Evolutionary conservation across 768 basidiomycete species (phyloP).

Genomic region (Leccinum boreale): DNA sequence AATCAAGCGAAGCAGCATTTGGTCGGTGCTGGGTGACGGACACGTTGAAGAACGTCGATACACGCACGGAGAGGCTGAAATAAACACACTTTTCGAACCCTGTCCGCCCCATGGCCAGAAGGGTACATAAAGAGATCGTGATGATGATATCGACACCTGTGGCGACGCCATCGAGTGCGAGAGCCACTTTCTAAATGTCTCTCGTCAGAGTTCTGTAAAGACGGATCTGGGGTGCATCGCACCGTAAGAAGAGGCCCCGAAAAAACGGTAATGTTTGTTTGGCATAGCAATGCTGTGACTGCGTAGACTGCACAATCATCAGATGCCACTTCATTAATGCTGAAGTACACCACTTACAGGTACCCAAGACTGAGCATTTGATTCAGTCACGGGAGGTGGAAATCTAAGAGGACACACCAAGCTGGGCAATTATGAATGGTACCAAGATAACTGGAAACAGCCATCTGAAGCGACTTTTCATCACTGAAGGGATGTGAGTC

Average conservation of each 20-base stretch:
- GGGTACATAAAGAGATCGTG: conserved; percentile 20
- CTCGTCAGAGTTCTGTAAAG: conserved; percentile 1
- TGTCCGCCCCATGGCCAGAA: conserved; percentile 24
- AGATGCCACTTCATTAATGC: neutral
- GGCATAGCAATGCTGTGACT: conserved; percentile 8
- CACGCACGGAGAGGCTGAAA: neutral
- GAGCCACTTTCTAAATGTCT: conserved; percentile 11
- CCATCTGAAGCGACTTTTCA: conserved; percentile 16
- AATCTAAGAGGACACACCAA: conserved; percentile 6
- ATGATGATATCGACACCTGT: conserved; percentile 18
- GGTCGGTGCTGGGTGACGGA: conserved; percentile 19
- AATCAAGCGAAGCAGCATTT: conserved; percentile 22
- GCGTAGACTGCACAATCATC: conserved; percentile 16
- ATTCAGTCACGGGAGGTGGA: neutral
- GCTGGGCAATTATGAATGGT: conserved; percentile 17
- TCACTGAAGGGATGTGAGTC: conserved; percentile 8
- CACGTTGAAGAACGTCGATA: conserved; percentile 1
- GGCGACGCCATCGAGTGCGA: conserved; percentile 12
- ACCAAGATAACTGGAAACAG: conserved; percentile 14
- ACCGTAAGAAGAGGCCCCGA: conserved; percentile 20
- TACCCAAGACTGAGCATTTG: conserved; percentile 10
- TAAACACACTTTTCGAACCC: conserved; percentile 19
- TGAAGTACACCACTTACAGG: conserved; percentile 7
- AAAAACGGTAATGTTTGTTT: conserved; percentile 16
- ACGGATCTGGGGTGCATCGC: neutral